Evolutionary conservation across 2,329 filamentous ascomycete genomes (phyloP).

Genomic region (Neopestalotiopsis sp.): DNA sequence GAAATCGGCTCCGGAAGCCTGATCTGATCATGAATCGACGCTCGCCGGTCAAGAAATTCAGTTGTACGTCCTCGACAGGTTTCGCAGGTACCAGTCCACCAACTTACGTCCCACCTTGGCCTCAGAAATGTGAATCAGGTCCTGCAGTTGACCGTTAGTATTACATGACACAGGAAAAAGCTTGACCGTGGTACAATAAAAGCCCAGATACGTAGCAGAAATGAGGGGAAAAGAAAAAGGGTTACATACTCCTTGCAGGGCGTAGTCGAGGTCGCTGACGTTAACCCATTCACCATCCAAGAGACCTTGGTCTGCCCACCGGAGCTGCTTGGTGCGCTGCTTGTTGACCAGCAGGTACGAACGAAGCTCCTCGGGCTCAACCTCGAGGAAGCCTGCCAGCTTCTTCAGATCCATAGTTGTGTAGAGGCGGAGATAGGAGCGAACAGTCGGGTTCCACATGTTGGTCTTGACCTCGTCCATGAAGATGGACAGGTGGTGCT

Average conservation of each 20-base stretch:
- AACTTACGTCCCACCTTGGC: constrained; percentile 97
- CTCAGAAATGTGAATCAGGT: constrained; percentile 98
- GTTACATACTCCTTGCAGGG: constrained; percentile 83
- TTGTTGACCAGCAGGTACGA: constrained; percentile 97
- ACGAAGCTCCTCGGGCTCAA: constrained; percentile 93
- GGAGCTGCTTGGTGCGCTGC: constrained; percentile 94
- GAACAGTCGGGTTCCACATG: constrained; percentile 96
- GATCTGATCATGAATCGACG: not conserved
- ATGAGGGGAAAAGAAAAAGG: constrained; percentile 3
- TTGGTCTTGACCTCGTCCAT: constrained; percentile 99
- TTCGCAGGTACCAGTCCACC: constrained; percentile 98
- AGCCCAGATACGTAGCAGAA: constrained; percentile 17
- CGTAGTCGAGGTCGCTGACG: constrained; percentile 95
- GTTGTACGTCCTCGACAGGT: constrained; percentile 93
- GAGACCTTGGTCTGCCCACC: constrained; percentile 89
- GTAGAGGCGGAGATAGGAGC: constrained; percentile 98
- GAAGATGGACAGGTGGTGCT: constrained; percentile 97
- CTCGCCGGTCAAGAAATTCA: constrained; percentile 29
- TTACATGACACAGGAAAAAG: constrained; percentile 26
- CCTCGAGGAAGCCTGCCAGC: constrained; percentile 94
- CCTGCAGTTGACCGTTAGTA: constrained; percentile 54
- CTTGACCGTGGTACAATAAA: constrained; percentile 29
- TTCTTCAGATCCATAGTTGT: constrained; percentile 99
- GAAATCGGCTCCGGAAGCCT: not conserved
- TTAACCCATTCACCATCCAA: constrained; percentile 92